Conservation (phyloP, 148 eudicot genomes). For the Limonium bicolor region DNA sequence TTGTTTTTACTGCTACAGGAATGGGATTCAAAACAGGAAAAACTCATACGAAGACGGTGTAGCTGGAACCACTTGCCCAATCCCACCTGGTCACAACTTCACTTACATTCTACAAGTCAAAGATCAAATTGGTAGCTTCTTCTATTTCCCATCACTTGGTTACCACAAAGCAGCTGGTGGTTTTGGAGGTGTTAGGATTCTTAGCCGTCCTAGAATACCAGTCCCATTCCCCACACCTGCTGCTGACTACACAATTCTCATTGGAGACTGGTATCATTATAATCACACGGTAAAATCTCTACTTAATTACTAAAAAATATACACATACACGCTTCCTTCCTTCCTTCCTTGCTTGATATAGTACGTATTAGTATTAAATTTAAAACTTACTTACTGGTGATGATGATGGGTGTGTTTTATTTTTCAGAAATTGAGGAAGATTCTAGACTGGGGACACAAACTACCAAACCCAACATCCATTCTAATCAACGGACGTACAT, state of each 20-base stretch:
- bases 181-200: constrained; percentile 78
- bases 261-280: constrained; percentile 83
- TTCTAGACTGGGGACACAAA: constrained; percentile 56
- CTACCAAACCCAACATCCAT: constrained; percentile 73
- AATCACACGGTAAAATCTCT: constrained; percentile 69
- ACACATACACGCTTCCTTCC: too few species aligned
- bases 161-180: constrained; percentile 97
- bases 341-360: too few species aligned
- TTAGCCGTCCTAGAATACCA: constrained; percentile 76
- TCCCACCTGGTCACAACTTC: constrained; percentile 88
- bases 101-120: constrained; percentile 92
- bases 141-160: constrained; percentile 76
- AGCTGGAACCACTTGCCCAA: constrained; percentile 91
- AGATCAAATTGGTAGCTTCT: constrained; percentile 96
- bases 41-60: constrained; percentile 94
- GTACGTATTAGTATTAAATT: too few species aligned
- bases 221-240: constrained; percentile 75
- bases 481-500: constrained; percentile 92
- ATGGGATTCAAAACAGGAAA: constrained; percentile 77
- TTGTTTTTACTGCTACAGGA: constrained; percentile 31
- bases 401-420: neutral
- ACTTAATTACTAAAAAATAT: too few species aligned
- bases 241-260: constrained; percentile 66
- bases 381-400: too few species aligned
- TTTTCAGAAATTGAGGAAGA: constrained; percentile 36